These are phyloP conservation scores for Aegilops speltoides DNA, from an alignment of 176 grass and related monocot species.

Conservation along the genomic window DNA sequence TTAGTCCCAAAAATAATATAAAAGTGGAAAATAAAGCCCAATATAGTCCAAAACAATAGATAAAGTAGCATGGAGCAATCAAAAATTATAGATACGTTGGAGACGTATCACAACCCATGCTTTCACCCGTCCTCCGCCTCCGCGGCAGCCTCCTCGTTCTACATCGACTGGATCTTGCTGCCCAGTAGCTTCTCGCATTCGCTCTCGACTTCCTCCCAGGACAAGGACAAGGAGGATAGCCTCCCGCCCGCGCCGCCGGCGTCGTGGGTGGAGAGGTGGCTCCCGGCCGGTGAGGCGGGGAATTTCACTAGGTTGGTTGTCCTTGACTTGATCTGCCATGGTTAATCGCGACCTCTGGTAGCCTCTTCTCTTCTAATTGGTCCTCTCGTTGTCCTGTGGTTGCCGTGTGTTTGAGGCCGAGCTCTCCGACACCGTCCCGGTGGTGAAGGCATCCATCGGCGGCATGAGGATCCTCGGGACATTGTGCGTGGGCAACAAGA, in stretches of 20 bases:
- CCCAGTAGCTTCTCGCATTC: too few species aligned
- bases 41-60: too few species aligned
- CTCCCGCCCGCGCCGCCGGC: background rate
- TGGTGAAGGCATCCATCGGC: constrained; percentile 68
- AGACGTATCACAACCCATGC: background rate
- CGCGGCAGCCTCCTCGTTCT: background rate
- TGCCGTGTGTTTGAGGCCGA: constrained; percentile 70
- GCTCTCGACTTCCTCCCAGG: constrained; percentile 21
- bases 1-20: too few species aligned
- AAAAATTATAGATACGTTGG: too few species aligned
- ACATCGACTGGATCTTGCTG: background rate
- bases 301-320: too few species aligned
- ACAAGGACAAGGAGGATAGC: background rate
- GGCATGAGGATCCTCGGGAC: constrained; percentile 75
- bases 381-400: background rate
- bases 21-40: too few species aligned
- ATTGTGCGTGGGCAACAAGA: constrained; percentile 87
- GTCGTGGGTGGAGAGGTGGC: constrained; percentile 64
- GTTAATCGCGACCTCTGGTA: too few species aligned
- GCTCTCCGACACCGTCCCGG: constrained; percentile 60
- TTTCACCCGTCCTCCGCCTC: background rate
- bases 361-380: background rate
- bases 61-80: too few species aligned
- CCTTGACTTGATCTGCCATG: too few species aligned
- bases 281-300: too few species aligned